These are phyloP conservation scores for Acanthamoeba royreba DNA, from an alignment of 208 protist species.

Conservation along the genomic window DNA sequence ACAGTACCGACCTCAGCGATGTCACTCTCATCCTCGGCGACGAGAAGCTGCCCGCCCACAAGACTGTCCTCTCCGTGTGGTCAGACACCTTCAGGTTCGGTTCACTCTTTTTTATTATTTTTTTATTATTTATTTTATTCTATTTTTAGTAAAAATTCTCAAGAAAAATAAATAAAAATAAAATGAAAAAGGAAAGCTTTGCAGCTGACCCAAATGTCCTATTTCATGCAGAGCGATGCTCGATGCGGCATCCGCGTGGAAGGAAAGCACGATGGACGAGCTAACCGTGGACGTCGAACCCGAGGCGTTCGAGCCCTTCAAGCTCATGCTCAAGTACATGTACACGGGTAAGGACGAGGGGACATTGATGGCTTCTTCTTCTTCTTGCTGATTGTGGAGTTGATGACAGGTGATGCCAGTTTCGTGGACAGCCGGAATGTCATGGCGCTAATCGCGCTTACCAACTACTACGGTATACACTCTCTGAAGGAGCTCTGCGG, in stretches of 20 bases:
- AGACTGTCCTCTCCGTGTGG: conserved; percentile 3
- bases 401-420: not conserved
- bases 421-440: not conserved
- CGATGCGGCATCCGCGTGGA: not conserved
- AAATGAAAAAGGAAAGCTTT: not conserved
- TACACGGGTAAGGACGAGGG: not conserved
- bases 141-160: not conserved
- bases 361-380: not conserved
- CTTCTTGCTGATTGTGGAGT: not conserved
- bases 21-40: not conserved
- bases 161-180: not conserved
- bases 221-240: not conserved
- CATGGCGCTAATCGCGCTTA: not conserved
- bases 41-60: conserved; percentile 35
- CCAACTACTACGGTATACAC: conserved; percentile 39
- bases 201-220: not conserved
- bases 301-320: not conserved
- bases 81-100: not conserved
- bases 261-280: not conserved
- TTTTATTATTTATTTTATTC: not conserved
- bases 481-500: conserved; percentile 37
- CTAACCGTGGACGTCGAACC: not conserved
- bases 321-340: conserved; percentile 32
- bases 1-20: not conserved
- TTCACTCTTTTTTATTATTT: not conserved